Evolutionary conservation across 257 asterid species (phyloP), one percentile per base, ranked within the genome.

Genomic region (Rhazya stricta): DNA sequence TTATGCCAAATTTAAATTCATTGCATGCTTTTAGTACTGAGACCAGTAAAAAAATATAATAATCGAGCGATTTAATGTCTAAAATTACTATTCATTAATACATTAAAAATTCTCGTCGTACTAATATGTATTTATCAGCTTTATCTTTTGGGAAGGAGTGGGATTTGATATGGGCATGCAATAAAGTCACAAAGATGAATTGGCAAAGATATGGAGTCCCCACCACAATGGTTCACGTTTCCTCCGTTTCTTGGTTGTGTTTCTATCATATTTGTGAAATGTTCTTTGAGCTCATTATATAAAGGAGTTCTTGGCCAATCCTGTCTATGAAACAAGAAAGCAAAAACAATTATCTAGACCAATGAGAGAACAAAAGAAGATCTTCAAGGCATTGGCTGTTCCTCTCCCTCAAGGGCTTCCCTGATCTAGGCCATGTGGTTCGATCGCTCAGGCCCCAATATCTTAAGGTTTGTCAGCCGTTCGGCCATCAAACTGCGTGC

Each of bases 351-450:
- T 60, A 58, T 45, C 39, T 19, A 42, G 41, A 57, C 45, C 74
- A 79, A 75, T 57, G 51, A 74, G 61, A 23, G 19, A 53, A 50
- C 9, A 48, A 8, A 54, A 27, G 42, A 67, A 46, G 56, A 30
- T 21, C 50, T 73, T 75, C 81, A 76, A 80, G 69, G 79, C 81
- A 80, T 65, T 76, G 82, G 76, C 76, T 83, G 57, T 61, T 80
- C 80, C 68, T 85, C 85, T 78, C 83, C 83, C 79, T 78, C 85
- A 82, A 80, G 84, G 86, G 85, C 84, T 85, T 80, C 82, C 57
- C 68, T 66, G 39, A 21, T 48, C 41, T 48, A 68, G 74, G 74
- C 68, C 50, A 53, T 36, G 39, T 43, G 15, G 21, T 23, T 65
- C 7, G 43, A 39, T 39, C 43, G 43, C 4, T 39, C 43, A 1